Evolutionary conservation across 1,284 basidiomycete species (phyloP), one percentile per base, ranked within the genome.

Genomic region (Anthracocystis panici-leucophaei): DNA sequence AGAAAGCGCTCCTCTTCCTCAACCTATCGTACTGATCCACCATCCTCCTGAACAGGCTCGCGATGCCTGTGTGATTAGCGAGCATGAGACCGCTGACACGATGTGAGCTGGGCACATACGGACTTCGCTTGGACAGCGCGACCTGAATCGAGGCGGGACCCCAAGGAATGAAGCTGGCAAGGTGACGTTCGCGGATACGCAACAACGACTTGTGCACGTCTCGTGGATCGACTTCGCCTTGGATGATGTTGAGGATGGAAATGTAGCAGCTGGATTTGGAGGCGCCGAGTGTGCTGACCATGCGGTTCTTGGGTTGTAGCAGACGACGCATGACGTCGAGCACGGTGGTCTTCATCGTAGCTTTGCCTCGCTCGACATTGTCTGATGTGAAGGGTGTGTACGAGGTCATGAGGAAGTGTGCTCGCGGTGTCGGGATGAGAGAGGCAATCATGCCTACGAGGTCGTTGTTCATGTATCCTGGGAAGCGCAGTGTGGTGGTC

Each of bases 381-480:
- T 98, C 96, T 70, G 93, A 93, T 1, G 95, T 97, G 86, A 99
- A 99, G 0, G 97, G 96, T 5, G 97, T 99, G 83, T 99, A 99
- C 18, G 94, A 95, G n/a, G 97, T 99, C 93, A 96, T 97, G 65
- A 99, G 89, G 89, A 99, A 99, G 87, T 99, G 97, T 82, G 95
- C 98, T 57, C 96, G 89, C n/a, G 97, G 96, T 11, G 97, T 99
- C 3, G 97, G 97, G 78, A 99, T 98, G 57, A 99, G 89, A 14
- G 93, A 95, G 2, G 97, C 95, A 64, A 99, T 93, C 80, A 99
- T 97, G 27, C 95, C 94, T 75, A 97, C 81, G 10, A 85, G 90
- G 84, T 99, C 96, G 82, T 99, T 99, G 88, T 99, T 99, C 96
- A 98, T 99, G 87, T 99, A 99, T 55, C 94, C 93, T 0, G 97